A percentile compares a stretch with the other conserved stretches of the same genome.
These are phyloP conservation scores for Lasiosphaeria ovina DNA, from an alignment of 495 filamentous ascomycete genomes.

Conservation along the genomic window DNA sequence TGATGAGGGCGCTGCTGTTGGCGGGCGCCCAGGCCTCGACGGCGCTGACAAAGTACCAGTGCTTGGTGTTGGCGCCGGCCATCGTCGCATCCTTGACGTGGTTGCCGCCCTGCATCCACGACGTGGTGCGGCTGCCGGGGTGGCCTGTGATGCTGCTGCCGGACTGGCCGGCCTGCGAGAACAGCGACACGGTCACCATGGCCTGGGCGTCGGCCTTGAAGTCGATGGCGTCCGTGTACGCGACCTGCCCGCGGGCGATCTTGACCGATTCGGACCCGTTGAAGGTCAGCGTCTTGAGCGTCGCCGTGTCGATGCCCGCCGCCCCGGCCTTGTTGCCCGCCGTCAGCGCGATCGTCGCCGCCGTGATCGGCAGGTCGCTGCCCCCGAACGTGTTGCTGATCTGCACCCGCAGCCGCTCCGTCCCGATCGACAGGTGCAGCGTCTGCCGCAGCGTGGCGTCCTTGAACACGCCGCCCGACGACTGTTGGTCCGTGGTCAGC, in stretches of 20 bases:
- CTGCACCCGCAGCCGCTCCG: constrained; percentile 57
- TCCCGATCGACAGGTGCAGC: constrained; percentile 55
- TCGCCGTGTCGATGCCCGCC: constrained; percentile 48
- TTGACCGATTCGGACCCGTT: constrained; percentile 47
- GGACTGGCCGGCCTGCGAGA: constrained; percentile 55
- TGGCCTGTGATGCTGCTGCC: constrained; percentile 61
- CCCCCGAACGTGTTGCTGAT: constrained; percentile 68
- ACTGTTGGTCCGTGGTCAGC: constrained; percentile 5
- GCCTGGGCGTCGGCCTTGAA: constrained; percentile 47
- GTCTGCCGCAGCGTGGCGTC: constrained; percentile 70
- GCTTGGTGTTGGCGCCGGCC: constrained; percentile 42
- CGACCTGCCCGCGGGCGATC: constrained; percentile 58
- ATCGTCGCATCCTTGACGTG: constrained; percentile 46
- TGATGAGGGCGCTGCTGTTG: constrained; percentile 47
- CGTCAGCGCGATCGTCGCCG: constrained; percentile 57
- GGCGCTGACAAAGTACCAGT: constrained; percentile 61
- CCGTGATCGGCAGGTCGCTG: constrained; percentile 59
- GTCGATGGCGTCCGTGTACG: constrained; percentile 63
- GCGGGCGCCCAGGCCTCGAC: constrained; percentile 57
- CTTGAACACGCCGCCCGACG: constrained; percentile 30
- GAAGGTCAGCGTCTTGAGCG: constrained; percentile 57
- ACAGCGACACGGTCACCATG: constrained; percentile 58
- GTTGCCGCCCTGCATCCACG: constrained; percentile 57
- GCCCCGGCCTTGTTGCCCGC: constrained; percentile 49
- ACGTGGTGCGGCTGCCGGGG: constrained; percentile 66